Conservation (phyloP, 352 stramenopile species). For the Sclerospora graminicola region DNA sequence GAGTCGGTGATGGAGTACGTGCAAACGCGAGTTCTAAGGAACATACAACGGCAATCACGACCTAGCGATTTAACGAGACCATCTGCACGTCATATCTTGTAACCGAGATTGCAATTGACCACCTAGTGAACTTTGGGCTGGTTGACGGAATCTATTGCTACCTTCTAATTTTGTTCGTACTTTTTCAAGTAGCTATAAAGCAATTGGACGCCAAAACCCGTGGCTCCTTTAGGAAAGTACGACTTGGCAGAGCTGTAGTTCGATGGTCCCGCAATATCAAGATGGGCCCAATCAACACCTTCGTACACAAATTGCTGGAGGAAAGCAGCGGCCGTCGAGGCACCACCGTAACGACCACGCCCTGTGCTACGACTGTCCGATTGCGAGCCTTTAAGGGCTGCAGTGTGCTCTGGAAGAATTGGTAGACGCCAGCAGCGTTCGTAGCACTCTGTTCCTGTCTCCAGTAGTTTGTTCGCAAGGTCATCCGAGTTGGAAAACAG, state of each 20-base stretch:
- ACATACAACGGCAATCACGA: too few relatives aligned
- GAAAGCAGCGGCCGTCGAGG: conserved; percentile 80
- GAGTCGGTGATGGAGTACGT: too few relatives aligned
- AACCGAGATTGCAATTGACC: too few relatives aligned
- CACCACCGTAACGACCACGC: conserved; percentile 68
- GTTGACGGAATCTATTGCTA: too few relatives aligned
- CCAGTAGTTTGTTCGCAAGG: conserved; percentile 57
- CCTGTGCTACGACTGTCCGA: conserved; percentile 75
- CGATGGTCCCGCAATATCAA: conserved; percentile 84
- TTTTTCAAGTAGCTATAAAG: conserved; percentile 81
- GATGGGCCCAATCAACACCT: conserved; percentile 80
- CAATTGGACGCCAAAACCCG: conserved; percentile 82
- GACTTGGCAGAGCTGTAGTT: conserved; percentile 76
- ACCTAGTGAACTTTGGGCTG: too few relatives aligned
- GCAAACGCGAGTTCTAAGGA: too few relatives aligned
- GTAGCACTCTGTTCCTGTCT: conserved; percentile 45
- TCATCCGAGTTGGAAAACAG: conserved; percentile 89
- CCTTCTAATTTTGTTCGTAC: conserved; percentile 24
- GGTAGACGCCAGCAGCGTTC: conserved; percentile 87
- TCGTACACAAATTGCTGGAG: conserved; percentile 84
- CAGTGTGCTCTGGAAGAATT: conserved; percentile 78
- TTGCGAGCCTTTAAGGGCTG: conserved; percentile 69
- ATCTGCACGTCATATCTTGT: too few relatives aligned
- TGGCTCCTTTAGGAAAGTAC: conserved; percentile 80
- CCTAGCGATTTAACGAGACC: too few relatives aligned